These are phyloP conservation scores for Pythium rhizo-oryzae DNA, from an alignment of 352 stramenopile species.

Conservation along the genomic window DNA sequence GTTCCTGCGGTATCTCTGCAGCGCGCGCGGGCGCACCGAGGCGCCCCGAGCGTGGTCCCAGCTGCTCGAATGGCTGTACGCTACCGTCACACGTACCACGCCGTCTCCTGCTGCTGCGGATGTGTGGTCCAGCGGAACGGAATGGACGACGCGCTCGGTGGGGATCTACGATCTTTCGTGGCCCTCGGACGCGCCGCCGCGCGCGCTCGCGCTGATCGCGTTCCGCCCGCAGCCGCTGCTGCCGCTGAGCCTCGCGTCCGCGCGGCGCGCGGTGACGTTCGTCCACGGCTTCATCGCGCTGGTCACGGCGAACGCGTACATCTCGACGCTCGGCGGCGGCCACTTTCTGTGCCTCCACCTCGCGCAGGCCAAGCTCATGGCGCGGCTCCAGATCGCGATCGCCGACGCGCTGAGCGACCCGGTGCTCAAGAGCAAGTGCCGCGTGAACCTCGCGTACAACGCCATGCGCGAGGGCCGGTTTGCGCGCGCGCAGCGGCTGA, in stretches of 20 bases:
- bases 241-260: constrained; percentile 62
- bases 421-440: constrained; percentile 80
- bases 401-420: constrained; percentile 74
- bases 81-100: neutral
- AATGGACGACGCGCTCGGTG: neutral
- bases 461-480: constrained; percentile 74
- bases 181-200: neutral
- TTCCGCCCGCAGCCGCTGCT: constrained; percentile 52
- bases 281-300: constrained; percentile 72
- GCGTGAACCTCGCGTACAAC: constrained; percentile 82
- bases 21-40: neutral
- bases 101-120: too few species aligned
- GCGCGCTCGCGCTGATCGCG: constrained; percentile 27
- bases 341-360: constrained; percentile 83
- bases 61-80: constrained; percentile 7
- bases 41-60: neutral
- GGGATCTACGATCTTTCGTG: constrained; percentile 5
- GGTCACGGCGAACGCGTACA: constrained; percentile 83
- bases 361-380: constrained; percentile 69
- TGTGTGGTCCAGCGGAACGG: neutral
- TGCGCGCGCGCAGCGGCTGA: constrained; percentile 50
- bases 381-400: constrained; percentile 79
- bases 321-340: constrained; percentile 80
- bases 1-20: constrained; percentile 20
- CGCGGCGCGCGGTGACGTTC: constrained; percentile 63